Base-by-base conservation (phyloP, 2,329 filamentous ascomycete species). In the Penicillium sp. region DNA sequence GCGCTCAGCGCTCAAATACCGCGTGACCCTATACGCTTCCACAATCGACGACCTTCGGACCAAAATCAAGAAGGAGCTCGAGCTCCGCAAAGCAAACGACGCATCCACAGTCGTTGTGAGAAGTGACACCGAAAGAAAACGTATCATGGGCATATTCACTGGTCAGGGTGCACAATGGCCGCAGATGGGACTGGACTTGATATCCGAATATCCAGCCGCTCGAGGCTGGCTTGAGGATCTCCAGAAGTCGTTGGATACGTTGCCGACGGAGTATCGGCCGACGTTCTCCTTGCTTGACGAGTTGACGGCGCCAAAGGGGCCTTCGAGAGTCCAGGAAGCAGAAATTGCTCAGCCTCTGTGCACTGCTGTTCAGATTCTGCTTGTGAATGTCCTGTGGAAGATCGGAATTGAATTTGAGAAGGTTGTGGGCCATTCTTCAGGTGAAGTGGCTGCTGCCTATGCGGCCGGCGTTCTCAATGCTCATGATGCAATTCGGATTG, bases 361-460 rank as follows among this genome's bases (percentile, higher is more conserved):
- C 28, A 59, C 58, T 1, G 64, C 64, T 6, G 17, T 66, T 1
- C 64, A 66, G 28, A 57, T 66, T 5, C 58, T 42, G 1, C 35
- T 66, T 11, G 38, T 60, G 0, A 52, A 59, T 10, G 14, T 61
- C 0, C 37, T 66, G 3, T n/a, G 12, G 1, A 22, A 22, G 5
- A 59, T 57, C 54, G 60, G 57, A 2, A 41, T 65, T 14, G 19
- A 17, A 2, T 54, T 59, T 1, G 16, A 38, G 1, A 44, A 56
- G 10, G 64, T 66, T 4, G 44, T 61, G 1, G 63, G 64, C 0
- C 63, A 67, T 41, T 63, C 60, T 10, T 64, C 60, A 45, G 64
- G 64, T 1, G 64, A 67, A 22, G 62, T 67, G 37, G 60, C 56
- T 4, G 64, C 63, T 1, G 63, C 64, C 9, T 65, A 67, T 37